Evolutionary conservation across 225 moss, liverwort and hornwort genomes (phyloP).

Genomic region (Straminergon stramineum): DNA sequence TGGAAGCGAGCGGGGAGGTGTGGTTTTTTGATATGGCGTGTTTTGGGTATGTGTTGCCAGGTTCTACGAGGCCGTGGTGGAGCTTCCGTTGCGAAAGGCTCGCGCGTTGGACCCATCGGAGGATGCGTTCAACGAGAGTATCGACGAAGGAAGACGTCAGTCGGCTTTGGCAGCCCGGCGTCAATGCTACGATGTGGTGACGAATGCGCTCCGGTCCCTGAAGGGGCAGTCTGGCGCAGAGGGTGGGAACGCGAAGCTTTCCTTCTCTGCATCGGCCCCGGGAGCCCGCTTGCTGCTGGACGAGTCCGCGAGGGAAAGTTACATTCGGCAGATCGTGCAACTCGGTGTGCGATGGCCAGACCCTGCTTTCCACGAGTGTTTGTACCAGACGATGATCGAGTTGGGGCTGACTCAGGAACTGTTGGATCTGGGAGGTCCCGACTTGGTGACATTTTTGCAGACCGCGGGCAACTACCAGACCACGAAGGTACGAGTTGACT

Average conservation of each 20-base stretch:
- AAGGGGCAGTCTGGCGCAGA: slow-evolving; percentile 52
- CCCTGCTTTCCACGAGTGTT: slow-evolving; percentile 68
- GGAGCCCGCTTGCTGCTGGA: slow-evolving; percentile 65
- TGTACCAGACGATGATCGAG: slow-evolving; percentile 97
- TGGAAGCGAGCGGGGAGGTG: not conserved
- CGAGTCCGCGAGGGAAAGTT: slow-evolving; percentile 66
- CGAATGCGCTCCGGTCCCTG: slow-evolving; percentile 79
- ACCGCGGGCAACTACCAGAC: slow-evolving; percentile 77
- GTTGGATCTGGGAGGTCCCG: slow-evolving; percentile 80
- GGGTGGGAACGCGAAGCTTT: slow-evolving; percentile 34
- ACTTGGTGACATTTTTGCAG: slow-evolving; percentile 86
- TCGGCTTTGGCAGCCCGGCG: slow-evolving; percentile 66
- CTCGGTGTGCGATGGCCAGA: slow-evolving; percentile 98
- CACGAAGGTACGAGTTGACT: slow-evolving; percentile 33
- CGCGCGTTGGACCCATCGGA: slow-evolving; percentile 89
- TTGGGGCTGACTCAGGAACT: slow-evolving; percentile 81
- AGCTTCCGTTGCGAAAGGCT: slow-evolving; percentile 87
- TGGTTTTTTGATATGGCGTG: not conserved
- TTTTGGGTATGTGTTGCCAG: slow-evolving; percentile 16
- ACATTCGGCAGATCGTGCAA: slow-evolving; percentile 92
- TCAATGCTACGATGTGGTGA: slow-evolving; percentile 93
- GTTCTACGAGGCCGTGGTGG: slow-evolving; percentile 98
- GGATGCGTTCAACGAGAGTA: slow-evolving; percentile 85
- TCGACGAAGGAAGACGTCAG: slow-evolving; percentile 76
- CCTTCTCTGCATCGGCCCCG: slow-evolving; percentile 46